Evolutionary conservation across 208 protist species (phyloP), one percentile per base, ranked within the genome.

Genomic region (Leishmania turanica): DNA sequence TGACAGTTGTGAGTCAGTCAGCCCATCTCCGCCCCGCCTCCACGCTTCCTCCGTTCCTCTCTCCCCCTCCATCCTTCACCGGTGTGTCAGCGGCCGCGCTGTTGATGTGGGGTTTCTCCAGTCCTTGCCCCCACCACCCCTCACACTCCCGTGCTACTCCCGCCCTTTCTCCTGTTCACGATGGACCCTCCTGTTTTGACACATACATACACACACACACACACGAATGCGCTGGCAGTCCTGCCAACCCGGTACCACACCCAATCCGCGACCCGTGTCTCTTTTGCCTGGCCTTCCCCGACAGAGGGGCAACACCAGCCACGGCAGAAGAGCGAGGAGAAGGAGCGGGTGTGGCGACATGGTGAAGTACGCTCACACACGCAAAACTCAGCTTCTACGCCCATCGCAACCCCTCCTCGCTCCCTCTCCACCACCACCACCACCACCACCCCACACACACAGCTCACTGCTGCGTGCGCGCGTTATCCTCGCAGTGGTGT

Each of bases 41-140:
- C 31, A 54, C 51, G 51, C 56, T 31, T 62, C 66, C 66, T 45
- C 34, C 66, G 13, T 11, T 7, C 40, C 68, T n/a, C 45, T 7
- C 42, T 34, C 19, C 73, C n/a, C 54, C 60, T 24, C 53, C 37
- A 75, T 17, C 47, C 24, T 47, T 31, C 58, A 49, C 31, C n/a
- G 40, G 5, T 51, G 34, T 77, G 19, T 51, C 60, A 7, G 24
- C 56, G 51, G 68, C 62, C 7, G 60, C 60, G 27, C 27, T 69
- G 64, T 27, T 84, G 75, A n/a, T 34, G 27, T 80, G 40, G 27
- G 4, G 47, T 47, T 40, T 80, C 31, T 71, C 3, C 47, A 40
- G 3, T 47, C 2, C 40, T 27, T 62, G 19, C 31, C 31, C 31
- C 62, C 65, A 11, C 2, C 37, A 69, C 34, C 64, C 64, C 13